Conservation (phyloP, 257 asterid species). For the Phtheirospermum japonicum region DNA sequence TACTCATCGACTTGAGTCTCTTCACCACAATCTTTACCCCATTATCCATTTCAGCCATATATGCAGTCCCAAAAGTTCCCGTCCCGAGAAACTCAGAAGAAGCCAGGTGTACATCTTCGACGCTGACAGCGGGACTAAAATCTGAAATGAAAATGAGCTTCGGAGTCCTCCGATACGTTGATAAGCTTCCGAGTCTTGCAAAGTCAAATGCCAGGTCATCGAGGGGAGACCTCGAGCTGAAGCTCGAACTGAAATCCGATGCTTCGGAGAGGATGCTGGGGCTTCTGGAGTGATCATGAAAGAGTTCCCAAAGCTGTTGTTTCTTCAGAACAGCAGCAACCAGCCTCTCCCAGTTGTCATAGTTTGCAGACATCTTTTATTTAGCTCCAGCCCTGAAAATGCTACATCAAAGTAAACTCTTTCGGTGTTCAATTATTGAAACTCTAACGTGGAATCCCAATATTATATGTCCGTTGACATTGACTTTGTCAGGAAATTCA, state of each 20-base stretch:
- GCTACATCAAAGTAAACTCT: neutral
- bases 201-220: neutral
- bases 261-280: constrained; percentile 30
- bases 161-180: neutral
- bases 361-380: constrained; percentile 24
- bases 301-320: constrained; percentile 34
- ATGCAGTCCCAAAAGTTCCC: constrained; percentile 18
- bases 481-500: neutral
- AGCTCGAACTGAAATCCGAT: constrained; percentile 23
- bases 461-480: too few species aligned
- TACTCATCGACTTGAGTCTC: constrained; percentile 6
- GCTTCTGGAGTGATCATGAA: constrained; percentile 28
- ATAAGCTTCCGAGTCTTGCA: neutral
- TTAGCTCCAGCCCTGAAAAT: neutral
- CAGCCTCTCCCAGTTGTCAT: constrained; percentile 36
- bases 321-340: constrained; percentile 27
- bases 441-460: constrained; percentile 1
- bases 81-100: constrained; percentile 19
- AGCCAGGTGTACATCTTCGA: neutral
- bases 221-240: neutral
- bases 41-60: neutral
- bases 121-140: constrained; percentile 1
- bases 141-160: constrained; percentile 14
- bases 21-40: constrained; percentile 12
- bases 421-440: neutral